Evolutionary conservation across 805 yeast species (phyloP).

Genomic region (Lipomyces japonicus): DNA sequence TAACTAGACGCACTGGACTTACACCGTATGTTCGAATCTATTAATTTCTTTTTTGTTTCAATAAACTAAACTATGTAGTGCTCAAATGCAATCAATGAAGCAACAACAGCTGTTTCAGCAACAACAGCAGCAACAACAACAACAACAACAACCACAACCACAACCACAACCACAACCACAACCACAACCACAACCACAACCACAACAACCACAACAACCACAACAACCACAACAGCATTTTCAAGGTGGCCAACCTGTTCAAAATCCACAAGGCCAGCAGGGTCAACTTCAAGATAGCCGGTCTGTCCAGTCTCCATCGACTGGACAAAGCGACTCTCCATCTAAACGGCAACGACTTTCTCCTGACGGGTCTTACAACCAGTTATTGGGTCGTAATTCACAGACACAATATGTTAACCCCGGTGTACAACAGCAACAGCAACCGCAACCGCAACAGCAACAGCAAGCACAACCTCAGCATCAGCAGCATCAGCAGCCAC

Average conservation of each 20-base stretch:
- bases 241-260: constrained; percentile 23
- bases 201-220: too few species aligned
- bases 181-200: too few species aligned
- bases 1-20: constrained; percentile 31
- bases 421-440: constrained; percentile 31
- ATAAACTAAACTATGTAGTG: not conserved
- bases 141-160: constrained; percentile 14
- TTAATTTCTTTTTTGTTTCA: not conserved
- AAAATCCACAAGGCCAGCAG: constrained; percentile 20
- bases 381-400: constrained; percentile 11
- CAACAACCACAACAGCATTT: too few species aligned
- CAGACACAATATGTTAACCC: constrained; percentile 9
- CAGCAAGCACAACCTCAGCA: constrained; percentile 20
- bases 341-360: constrained; percentile 39
- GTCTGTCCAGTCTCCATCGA: constrained; percentile 31
- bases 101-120: constrained; percentile 29
- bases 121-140: constrained; percentile 21
- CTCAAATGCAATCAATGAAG: constrained; percentile 27
- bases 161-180: constrained; percentile 10
- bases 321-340: constrained; percentile 33
- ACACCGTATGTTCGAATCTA: constrained; percentile 9
- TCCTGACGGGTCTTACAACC: constrained; percentile 35
- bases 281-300: constrained; percentile 13
- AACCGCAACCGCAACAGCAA: constrained; percentile 32
- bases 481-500: constrained; percentile 29